Base-by-base conservation (phyloP, 345 rosid species). In the Moricandia moricandioides region DNA sequence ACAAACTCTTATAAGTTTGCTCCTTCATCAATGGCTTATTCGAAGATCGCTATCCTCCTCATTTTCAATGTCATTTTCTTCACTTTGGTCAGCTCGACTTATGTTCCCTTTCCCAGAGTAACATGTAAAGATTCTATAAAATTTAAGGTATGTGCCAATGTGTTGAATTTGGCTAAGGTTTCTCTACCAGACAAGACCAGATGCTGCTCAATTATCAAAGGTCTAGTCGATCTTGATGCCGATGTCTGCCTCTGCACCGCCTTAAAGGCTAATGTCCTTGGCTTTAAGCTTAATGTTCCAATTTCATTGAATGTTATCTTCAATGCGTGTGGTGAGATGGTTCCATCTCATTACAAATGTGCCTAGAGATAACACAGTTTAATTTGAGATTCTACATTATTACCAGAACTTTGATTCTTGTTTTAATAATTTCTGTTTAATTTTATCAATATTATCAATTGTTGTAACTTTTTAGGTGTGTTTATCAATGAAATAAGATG, bases 111-210 rank as follows among this genome's bases (percentile, higher is more conserved):
- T 51, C 66, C 11, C 6, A 74, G 45, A 33, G 37, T 17, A 7
- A 74, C 61, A 21, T 74, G 78, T 59, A 67, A 67, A 67, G 45
- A 67, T 29, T 67, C 67, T 67, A 52, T 74, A 9, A 74, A 59
- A 67, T 52, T 67, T 13, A 59, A 45, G 29, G 72, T 59, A 9
- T 74, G 78, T 24, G 72, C 72, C 7, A 74, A 59, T 59, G 61
- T 59, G 18, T 67, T 74, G 40, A 3, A 67, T 47, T 67, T 67
- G 72, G 72, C 67, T 14, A 74, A 67, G 21, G 52, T 74, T 67
- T 67, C 61, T 45, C 72, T 67, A 1, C 72, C 72, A 58, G 39
- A 33, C 37, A 45, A 4, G 3, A 21, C 67, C 30, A 1, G 47
- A 0, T 75, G 73, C 47, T 75, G 79, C 13, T 4, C 26, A 39